Evolutionary conservation across 78 protist genomes (phyloP), one percentile per base, ranked within the genome.

Genomic region (Protostelium mycophagum): DNA sequence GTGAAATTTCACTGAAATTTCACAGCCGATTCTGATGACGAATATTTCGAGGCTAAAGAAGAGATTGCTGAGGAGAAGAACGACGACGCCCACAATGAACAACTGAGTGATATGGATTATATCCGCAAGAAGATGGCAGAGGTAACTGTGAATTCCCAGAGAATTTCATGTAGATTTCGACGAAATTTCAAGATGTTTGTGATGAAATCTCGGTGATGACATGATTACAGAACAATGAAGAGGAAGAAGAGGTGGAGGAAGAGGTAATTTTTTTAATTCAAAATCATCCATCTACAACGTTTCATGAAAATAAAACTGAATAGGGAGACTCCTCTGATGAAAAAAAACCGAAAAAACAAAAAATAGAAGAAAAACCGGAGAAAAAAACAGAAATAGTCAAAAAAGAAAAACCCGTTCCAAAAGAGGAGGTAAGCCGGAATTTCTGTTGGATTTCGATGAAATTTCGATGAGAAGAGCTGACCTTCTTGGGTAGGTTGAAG

Each of bases 401-500:
- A 85, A 36, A 31, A 25, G 88, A 87, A 51, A 87, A 29, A 63
- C 35, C 35, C 29, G 35, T 36, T 86, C 38, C 38, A 36, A n/a
- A 25, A 37, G 94, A 91, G 36, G 84, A 83, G 25, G 91, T 63
- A 73, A 83, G 89, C 36, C 34, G 36, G 35, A 63, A n/a, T n/a
- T n/a, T n/a, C n/a, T 63, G 28, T 63, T 28, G 28, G 83, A 28
- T 28, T 28, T 23, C 23, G 83, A n/a, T n/a, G n/a, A n/a, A n/a
- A n/a, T n/a, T n/a, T n/a, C n/a, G 38, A 85, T 1, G 34, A 85
- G 83, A 85, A 36, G 95, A 86, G 16, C 86, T 83, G n/a, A 31
- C 85, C 85, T 31, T 28, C 85, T 5, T 29, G 94, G 88, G 63
- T 73, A 93, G 83, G 91, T 86, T 38, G 91, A 89, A 37, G 96